Base-by-base conservation (phyloP, 139 green algal genomes). In the Auxenochlorella pyrenoidosa region DNA sequence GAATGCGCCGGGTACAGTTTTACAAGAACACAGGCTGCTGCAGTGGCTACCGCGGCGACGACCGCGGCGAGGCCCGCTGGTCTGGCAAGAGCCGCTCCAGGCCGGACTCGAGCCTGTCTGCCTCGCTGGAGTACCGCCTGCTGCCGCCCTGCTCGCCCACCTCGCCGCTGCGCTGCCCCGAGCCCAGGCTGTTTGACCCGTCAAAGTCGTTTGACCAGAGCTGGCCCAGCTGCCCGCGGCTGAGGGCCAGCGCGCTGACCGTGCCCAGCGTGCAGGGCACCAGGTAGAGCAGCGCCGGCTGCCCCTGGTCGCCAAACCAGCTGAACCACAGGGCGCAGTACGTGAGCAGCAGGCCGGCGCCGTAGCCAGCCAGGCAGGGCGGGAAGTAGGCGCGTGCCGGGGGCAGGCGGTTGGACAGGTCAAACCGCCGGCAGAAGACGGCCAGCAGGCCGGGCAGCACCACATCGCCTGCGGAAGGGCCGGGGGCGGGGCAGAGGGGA, bases 271-370 rank as follows among this genome's bases (percentile, higher is more conserved):
- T 98, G 86, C 93, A 96, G 1, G 97, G 97, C 28, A 98, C 95
- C 24, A 99, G 79, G 78, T 99, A 99, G 54, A 99, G 90, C 86
- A 99, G 93, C 36, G 97, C 96, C 3, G 97, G 97, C 89, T 99
- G 97, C 0, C 97, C 97, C 75, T 89, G 54, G 40, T 89, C 72
- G 15, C 92, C 92, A 34, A 90, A 90, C 58, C 90, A 82, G 83
- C 89, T 91, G 41, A 93, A 76, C 54, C 90, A 85, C 15, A 98
- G 90, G 47, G 96, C 97, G 0, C 79, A 80, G 88, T 98, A 98
- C 5, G 97, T 99, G 32, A 96, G 75, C 58, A 95, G 13, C 72
- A 99, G 90, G 5, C 97, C 97, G 0, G 87, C 60, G 0, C 51
- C 94, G 83, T 99, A 98, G 28, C 85, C 93, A 1, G 86, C 60